Percentiles rank a stretch among this genome's conserved stretches.
These are phyloP conservation scores for Fomitopsis palustris DNA, from an alignment of 1,284 basidiomycete species.

Conservation along the genomic window DNA sequence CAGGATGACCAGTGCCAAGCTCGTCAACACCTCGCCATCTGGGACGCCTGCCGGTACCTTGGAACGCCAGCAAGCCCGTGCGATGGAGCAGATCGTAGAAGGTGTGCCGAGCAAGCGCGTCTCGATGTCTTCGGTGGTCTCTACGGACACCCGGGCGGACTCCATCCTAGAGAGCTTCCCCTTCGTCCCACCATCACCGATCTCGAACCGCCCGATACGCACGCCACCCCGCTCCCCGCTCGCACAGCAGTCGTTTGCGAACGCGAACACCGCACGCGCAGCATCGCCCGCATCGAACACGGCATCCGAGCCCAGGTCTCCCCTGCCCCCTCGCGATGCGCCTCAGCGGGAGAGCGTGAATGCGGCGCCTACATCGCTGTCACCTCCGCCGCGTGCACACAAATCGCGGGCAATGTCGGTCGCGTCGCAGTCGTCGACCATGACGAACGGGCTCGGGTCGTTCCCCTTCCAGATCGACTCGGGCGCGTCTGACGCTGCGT, in stretches of 20 bases:
- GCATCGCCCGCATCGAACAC: slow-evolving; percentile 2
- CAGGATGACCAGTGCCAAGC: slow-evolving; percentile 58
- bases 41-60: slow-evolving; percentile 33
- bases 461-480: slow-evolving; percentile 84
- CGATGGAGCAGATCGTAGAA: slow-evolving; percentile 45
- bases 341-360: slow-evolving; percentile 12
- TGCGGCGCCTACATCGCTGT: slow-evolving; percentile 12
- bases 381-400: slow-evolving; percentile 37
- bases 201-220: slow-evolving; percentile 69
- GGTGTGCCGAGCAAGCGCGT: slow-evolving; percentile 44
- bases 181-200: slow-evolving; percentile 81
- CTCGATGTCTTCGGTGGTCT: slow-evolving; percentile 60
- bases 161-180: slow-evolving; percentile 82
- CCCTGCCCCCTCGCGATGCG: slow-evolving; percentile 31
- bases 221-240: slow-evolving; percentile 72
- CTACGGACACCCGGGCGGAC: slow-evolving; percentile 67
- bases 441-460: slow-evolving; percentile 69
- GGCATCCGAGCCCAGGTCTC: slow-evolving; percentile 6
- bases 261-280: neutral
- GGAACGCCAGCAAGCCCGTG: slow-evolving; percentile 60
- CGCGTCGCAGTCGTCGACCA: slow-evolving; percentile 66
- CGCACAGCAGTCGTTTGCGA: slow-evolving; percentile 48
- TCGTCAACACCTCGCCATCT: slow-evolving; percentile 45
- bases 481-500: slow-evolving; percentile 13
- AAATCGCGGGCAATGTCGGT: slow-evolving; percentile 64